Percentiles rank a stretch among this genome's conserved stretches.
Evolutionary conservation across 2,329 filamentous ascomycete genomes (phyloP).

Genomic region (Aspergillus persii): DNA sequence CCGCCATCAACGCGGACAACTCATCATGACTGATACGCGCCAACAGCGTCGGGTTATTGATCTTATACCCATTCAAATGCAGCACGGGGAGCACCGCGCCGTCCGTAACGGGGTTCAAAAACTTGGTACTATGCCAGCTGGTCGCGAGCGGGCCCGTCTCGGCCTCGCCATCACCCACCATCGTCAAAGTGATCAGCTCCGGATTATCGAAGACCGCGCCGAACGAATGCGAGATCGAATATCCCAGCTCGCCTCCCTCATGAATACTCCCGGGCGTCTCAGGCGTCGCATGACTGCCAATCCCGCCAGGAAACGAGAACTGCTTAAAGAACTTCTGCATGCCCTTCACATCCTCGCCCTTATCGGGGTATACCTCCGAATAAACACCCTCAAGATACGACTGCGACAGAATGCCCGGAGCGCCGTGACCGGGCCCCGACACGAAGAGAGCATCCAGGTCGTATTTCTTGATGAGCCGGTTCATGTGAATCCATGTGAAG

Average conservation of each 20-base stretch:
- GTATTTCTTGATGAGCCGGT: slow-evolving; percentile 78
- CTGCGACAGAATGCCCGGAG: slow-evolving; percentile 72
- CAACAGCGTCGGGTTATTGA: slow-evolving; percentile 74
- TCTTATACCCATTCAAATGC: slow-evolving; percentile 82
- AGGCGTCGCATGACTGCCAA: slow-evolving; percentile 74
- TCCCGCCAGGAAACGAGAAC: slow-evolving; percentile 77
- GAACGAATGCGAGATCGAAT: slow-evolving; percentile 75
- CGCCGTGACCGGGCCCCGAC: slow-evolving; percentile 74
- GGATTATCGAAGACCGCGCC: slow-evolving; percentile 74
- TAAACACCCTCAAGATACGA: slow-evolving; percentile 76
- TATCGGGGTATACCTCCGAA: slow-evolving; percentile 73
- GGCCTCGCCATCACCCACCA: slow-evolving; percentile 79
- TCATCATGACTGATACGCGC: slow-evolving; percentile 73
- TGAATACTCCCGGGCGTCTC: slow-evolving; percentile 76
- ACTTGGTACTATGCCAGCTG: slow-evolving; percentile 80
- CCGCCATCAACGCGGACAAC: slow-evolving; percentile 65
- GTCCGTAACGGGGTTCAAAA: slow-evolving; percentile 74
- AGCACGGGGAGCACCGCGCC: slow-evolving; percentile 75
- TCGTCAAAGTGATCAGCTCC: slow-evolving; percentile 69
- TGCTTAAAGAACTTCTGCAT: slow-evolving; percentile 77
- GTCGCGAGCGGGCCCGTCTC: slow-evolving; percentile 77
- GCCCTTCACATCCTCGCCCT: slow-evolving; percentile 65
- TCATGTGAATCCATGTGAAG: slow-evolving; percentile 80
- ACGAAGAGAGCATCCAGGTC: slow-evolving; percentile 70
- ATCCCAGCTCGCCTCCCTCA: slow-evolving; percentile 79